Base-by-base conservation (phyloP, 164 flowering plant species). In the Chimonanthus praecox region DNA sequence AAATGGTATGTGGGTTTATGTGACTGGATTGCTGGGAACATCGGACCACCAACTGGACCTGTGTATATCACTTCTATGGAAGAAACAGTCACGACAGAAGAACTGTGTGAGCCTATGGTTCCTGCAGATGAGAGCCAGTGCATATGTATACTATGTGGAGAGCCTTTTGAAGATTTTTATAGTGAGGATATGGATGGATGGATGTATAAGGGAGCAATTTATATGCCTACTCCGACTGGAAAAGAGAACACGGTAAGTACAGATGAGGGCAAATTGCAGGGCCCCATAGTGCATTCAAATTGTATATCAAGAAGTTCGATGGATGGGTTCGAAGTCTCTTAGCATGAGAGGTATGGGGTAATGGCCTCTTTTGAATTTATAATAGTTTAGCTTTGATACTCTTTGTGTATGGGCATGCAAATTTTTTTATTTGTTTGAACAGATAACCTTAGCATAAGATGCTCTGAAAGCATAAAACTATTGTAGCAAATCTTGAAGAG, bases 41-140 rank as follows among this genome's bases (percentile, higher is more conserved):
- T 21, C 21, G 83, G 73, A 47, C 73, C 65, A 58, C 51, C 77
- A 43, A 49, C 72, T 67, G 81, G 49, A 62, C 15, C 64, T 47
- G 70, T 75, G 4, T 47, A 75, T 50, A 20, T 44, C 63, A 43
- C 45, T 72, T 11, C 72, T 5, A 43, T 47, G 6, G 86, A 78
- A 49, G 80, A 66, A 72, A 44, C 63, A 46, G 76, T 33, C 18
- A 58, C 75, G 60, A 69, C 51, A 69, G 70, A 20, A 8, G 89
- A 84, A 20, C 63, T 69, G 8, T 73, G 58, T 73, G 90, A 81
- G 79, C 86, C 65, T 6, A 80, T 86, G 86, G 94, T 95, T 72
- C 88, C 86, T 72, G 97, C 98, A 20, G 97, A 95, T 86, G 99
- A 93, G 78, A 84, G 79, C 78, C 97, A 90, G 69, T 83, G 90